Conservation (phyloP, 768 basidiomycete genomes). For the Pleurotus tuber-regium region DNA sequence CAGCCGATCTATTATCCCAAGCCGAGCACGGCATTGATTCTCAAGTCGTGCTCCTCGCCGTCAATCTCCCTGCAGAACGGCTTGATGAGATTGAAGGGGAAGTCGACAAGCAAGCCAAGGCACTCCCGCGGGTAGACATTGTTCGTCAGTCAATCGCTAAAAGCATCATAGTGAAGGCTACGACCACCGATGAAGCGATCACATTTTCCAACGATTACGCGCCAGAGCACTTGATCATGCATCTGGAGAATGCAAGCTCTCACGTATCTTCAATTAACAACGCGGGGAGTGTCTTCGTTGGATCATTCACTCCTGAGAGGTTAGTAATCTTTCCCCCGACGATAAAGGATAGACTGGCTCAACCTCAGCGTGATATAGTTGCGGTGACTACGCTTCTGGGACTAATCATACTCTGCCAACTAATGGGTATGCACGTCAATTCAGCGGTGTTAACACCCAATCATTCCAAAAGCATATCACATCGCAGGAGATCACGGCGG, state of each 20-base stretch:
- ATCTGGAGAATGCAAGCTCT: slow-evolving; percentile 69
- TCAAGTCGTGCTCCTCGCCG: slow-evolving; percentile 90
- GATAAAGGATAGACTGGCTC: not conserved
- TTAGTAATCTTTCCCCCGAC: no score
- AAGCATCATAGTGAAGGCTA: slow-evolving; percentile 81
- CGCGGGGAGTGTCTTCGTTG: slow-evolving; percentile 96
- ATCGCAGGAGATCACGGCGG: slow-evolving; percentile 84
- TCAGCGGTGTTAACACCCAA: slow-evolving; percentile 94
- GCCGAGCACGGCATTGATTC: slow-evolving; percentile 99
- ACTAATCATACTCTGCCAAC: slow-evolving; percentile 98
- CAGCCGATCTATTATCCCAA: slow-evolving; percentile 95
- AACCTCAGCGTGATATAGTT: slow-evolving; percentile 45
- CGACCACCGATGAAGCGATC: slow-evolving; percentile 72
- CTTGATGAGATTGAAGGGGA: slow-evolving; percentile 79
- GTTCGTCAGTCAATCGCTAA: slow-evolving; percentile 85
- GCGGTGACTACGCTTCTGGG: slow-evolving; percentile 98
- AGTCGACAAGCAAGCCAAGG: slow-evolving; percentile 84
- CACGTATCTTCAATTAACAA: slow-evolving; percentile 74
- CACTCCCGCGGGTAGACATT: slow-evolving; percentile 86
- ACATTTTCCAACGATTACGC: slow-evolving; percentile 96
- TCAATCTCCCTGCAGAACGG: slow-evolving; percentile 60
- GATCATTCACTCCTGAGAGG: slow-evolving; percentile 95
- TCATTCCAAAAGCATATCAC: slow-evolving; percentile 99
- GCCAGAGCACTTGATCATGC: slow-evolving; percentile 95
- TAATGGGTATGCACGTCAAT: slow-evolving; percentile 95